These are phyloP conservation scores for Venturia aucupariae DNA, from an alignment of 2,329 filamentous ascomycete genomes.

Conservation along the genomic window DNA sequence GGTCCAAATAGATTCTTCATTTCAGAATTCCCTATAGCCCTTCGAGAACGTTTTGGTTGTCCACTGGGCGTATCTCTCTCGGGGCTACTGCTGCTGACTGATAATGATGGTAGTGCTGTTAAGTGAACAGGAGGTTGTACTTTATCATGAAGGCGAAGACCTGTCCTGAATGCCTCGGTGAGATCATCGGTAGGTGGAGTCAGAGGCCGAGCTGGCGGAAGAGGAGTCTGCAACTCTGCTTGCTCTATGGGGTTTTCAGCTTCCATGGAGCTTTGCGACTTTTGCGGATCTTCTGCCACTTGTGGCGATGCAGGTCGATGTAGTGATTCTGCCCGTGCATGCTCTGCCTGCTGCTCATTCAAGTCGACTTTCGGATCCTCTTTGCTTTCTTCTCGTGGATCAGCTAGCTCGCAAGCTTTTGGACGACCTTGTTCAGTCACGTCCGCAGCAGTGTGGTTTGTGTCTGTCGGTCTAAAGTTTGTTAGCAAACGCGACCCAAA, in stretches of 20 bases:
- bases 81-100: conserved; percentile 4
- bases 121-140: not conserved
- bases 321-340: not conserved
- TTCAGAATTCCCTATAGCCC: not conserved
- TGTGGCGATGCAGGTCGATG: not conserved
- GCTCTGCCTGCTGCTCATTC: not conserved
- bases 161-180: not conserved
- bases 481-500: not conserved
- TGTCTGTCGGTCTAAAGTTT: not conserved
- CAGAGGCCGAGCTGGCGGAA: not conserved
- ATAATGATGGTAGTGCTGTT: not conserved
- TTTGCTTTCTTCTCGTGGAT: not conserved
- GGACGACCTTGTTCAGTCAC: not conserved
- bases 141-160: not conserved
- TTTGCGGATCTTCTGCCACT: not conserved
- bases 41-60: not conserved
- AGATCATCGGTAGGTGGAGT: not conserved
- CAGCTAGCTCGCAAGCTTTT: not conserved
- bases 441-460: not conserved
- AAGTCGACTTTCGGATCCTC: not conserved
- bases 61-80: not conserved
- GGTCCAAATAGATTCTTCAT: not conserved
- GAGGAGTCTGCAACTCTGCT: not conserved
- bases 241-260: not conserved
- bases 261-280: not conserved